A percentile compares a stretch with the other conserved stretches of the same genome.
Evolutionary conservation across 306 rosid species (phyloP).

Genomic region (Alnus glutinosa): DNA sequence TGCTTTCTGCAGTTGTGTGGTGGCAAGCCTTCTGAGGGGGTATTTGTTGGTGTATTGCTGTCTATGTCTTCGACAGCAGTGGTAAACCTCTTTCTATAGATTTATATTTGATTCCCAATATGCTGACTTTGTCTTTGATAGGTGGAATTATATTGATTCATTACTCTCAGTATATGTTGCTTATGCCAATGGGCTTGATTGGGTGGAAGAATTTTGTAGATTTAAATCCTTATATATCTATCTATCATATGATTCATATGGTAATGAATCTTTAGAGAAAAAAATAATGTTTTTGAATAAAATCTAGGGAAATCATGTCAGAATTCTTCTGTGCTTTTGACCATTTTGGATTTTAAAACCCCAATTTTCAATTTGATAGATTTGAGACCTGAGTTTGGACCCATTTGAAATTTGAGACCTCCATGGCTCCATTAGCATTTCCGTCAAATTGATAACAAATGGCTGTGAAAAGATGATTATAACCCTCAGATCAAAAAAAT

Average conservation of each 20-base stretch:
- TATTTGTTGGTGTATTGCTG: constrained; percentile 79
- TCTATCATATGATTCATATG: background rate
- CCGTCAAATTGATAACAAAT: no score
- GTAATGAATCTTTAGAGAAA: background rate
- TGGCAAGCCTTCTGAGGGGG: constrained; percentile 92
- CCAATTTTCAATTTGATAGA: no score
- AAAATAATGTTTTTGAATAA: no score
- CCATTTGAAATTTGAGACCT: no score
- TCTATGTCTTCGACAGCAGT: constrained; percentile 99
- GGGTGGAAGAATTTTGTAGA: background rate
- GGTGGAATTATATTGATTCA: background rate
- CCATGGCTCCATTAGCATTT: no score
- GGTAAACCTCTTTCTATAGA: constrained; percentile 51
- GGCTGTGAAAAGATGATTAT: no score
- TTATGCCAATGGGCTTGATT: background rate
- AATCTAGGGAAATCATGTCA: background rate
- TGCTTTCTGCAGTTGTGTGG: constrained; percentile 85
- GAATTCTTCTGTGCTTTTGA: no score
- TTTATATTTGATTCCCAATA: background rate
- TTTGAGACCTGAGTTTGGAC: no score
- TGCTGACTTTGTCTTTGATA: background rate
- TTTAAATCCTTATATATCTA: background rate
- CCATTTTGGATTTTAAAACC: no score
- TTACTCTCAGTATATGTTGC: background rate
- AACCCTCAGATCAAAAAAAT: no score